Conservation (phyloP, 169 alveolate genomes). For the Eimeria maxima region DNA sequence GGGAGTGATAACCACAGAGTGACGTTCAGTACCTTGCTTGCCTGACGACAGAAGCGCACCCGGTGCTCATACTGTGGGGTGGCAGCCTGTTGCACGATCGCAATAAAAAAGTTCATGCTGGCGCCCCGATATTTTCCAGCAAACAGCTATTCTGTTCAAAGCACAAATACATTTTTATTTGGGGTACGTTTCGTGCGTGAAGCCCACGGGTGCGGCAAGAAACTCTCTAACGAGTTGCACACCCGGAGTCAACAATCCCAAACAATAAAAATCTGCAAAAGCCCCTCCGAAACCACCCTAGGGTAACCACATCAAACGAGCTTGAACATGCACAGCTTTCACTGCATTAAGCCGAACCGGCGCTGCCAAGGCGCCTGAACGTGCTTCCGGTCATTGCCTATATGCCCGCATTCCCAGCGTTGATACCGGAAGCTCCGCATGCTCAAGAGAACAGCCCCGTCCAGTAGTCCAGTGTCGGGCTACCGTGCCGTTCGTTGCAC, state of each 20-base stretch:
- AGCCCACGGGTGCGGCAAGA: too few species aligned
- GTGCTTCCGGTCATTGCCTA: not conserved
- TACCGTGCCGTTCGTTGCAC: not conserved
- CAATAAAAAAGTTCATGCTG: not conserved
- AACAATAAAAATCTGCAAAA: not conserved
- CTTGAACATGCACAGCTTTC: not conserved
- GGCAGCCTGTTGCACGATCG: not conserved
- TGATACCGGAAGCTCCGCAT: not conserved
- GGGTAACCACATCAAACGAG: not conserved
- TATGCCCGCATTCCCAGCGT: not conserved
- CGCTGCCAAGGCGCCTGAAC: not conserved
- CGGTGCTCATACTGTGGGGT: not conserved
- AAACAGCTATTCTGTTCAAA: not conserved
- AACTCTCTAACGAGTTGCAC: not conserved
- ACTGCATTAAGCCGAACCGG: not conserved
- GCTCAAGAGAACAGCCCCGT: not conserved
- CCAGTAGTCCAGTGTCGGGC: not conserved
- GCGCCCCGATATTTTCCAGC: too few species aligned
- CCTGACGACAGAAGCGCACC: not conserved
- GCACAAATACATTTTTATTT: not conserved
- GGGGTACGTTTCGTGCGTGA: too few species aligned
- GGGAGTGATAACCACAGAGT: not conserved
- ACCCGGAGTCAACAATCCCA: not conserved
- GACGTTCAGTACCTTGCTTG: not conserved
- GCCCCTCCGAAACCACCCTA: not conserved